Evolutionary conservation across 345 rosid genomes (phyloP).

Genomic region (Dimocarpus longan): DNA sequence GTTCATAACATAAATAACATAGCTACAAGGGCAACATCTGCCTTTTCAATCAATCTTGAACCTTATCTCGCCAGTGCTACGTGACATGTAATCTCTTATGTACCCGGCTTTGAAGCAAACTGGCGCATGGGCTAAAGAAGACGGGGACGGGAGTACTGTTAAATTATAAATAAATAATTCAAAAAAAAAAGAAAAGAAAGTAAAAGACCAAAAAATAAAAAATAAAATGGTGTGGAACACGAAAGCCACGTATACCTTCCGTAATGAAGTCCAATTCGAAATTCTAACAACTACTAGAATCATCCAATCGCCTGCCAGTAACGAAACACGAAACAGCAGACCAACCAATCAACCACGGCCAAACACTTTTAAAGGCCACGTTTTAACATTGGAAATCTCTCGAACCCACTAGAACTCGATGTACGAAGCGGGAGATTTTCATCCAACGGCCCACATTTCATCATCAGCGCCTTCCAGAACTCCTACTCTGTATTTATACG

Average conservation of each 20-base stretch:
- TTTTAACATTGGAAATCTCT: constrained; percentile 20
- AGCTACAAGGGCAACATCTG: no score
- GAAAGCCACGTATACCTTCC: background rate
- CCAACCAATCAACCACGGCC: background rate
- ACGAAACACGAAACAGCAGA: no score
- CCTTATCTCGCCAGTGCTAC: no score
- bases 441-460: constrained; percentile 18
- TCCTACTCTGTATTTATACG: constrained; percentile 11
- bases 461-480: constrained; percentile 22
- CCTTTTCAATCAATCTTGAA: no score
- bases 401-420: constrained; percentile 17
- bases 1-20: no score
- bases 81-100: no score
- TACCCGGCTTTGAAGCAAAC: no score
- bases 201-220: no score
- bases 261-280: background rate
- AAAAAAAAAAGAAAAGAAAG: background rate
- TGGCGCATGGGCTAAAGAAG: no score
- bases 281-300: background rate
- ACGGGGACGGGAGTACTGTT: no score
- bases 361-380: background rate
- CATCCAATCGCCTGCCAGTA: constrained; percentile 3
- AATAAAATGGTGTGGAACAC: background rate
- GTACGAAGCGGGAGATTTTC: background rate
- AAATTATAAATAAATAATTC: no score